Conservation (phyloP, 2,329 filamentous ascomycete genomes). For the Fusarium luffae region DNA sequence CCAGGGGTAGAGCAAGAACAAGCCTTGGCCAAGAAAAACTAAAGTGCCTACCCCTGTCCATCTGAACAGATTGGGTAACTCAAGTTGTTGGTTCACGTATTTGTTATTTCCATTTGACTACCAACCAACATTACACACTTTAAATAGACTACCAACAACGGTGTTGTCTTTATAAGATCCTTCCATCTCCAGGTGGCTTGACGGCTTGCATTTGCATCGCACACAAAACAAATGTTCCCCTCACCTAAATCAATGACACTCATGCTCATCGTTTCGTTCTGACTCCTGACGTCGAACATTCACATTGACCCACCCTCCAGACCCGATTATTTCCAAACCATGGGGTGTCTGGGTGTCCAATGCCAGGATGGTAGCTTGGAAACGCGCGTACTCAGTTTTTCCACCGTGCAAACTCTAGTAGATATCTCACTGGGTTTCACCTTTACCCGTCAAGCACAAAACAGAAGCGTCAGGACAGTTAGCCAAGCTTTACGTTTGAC, state of each 20-base stretch:
- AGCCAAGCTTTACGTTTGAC: not conserved
- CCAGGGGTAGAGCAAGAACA: constrained; percentile 1
- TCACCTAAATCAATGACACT: not conserved
- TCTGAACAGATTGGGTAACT: not conserved
- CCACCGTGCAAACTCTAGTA: not conserved
- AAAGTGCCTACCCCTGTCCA: constrained; percentile 10
- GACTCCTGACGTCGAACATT: not conserved
- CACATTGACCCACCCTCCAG: constrained; percentile 19
- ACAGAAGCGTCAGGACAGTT: not conserved
- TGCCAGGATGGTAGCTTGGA: constrained; percentile 11
- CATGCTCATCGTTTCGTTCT: constrained; percentile 4
- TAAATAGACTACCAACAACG: not conserved
- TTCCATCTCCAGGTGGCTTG: too few relatives aligned
- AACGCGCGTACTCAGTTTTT: constrained; percentile 29
- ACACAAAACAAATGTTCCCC: not conserved
- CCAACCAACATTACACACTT: not conserved
- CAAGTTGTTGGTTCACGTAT: not conserved
- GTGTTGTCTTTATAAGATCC: not conserved
- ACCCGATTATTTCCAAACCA: constrained; percentile 36
- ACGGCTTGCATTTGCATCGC: not conserved
- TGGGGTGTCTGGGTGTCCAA: constrained; percentile 19
- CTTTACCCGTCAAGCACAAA: not conserved
- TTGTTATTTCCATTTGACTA: not conserved
- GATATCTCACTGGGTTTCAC: not conserved
- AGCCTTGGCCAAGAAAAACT: constrained; percentile 31